Evolutionary conservation across 257 asterid genomes (phyloP), one percentile per base, ranked within the genome.

Genomic region (Nicotiana knightiana): DNA sequence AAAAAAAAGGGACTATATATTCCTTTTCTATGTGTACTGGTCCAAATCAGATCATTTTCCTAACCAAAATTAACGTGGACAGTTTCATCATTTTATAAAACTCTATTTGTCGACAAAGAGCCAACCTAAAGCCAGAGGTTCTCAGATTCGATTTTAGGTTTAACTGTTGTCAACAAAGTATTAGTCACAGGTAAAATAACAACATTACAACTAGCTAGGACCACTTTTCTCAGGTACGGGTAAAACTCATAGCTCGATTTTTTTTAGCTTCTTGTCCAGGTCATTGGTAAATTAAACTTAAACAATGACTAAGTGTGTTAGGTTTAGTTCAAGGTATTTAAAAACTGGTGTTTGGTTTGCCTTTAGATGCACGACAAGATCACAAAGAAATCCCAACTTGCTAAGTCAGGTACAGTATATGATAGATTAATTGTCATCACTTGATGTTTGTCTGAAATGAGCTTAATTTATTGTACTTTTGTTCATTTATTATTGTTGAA

Each of bases 51-150:
- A 6, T 70, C 58, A 11, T 43, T 71, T 59, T 71, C 28, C 21
- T 1, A 12, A 46, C 1, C 30, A 43, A 46, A 43, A 24, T 12
- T 1, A 71, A 71, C n/a, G 21, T 2, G 77, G 77, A 68, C 43
- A 67, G 1, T n/a, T 4, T 39, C 18, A 68, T 68, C 17, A 70
- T n/a, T n/a, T n/a, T n/a, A 71, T 46, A 71, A 71, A 43, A 12
- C 61, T 70, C n/a, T 71, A 39, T 68, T 71, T 71, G 79, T 24
- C 79, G 78, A 43, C 78, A 71, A 71, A 71, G 33, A 12, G 35
- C 21, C 79, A 71, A 71, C 79, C 79, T 46, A 71, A 71, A 71
- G 21, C 39, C 3, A 24, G 21, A 71, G 59, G 0, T 32, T 63
- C 33, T 66, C 48, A 32, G 26, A 30, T 15, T 66, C 48, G 73